Conservation (phyloP, 257 asterid species). For the Penstemon davidsonii region DNA sequence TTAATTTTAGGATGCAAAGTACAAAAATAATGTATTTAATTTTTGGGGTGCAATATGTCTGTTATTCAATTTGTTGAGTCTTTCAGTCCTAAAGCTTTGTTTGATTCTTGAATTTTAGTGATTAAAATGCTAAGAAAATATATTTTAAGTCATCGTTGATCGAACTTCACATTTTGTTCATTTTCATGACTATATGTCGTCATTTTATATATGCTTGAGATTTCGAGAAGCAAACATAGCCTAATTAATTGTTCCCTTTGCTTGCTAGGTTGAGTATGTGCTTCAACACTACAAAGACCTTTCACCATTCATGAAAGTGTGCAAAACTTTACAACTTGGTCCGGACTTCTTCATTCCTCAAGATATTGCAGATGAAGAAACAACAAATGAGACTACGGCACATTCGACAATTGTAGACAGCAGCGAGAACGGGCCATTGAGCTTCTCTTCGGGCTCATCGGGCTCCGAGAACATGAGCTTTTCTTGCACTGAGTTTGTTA, state of each 20-base stretch:
- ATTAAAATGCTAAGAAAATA: too few relatives aligned
- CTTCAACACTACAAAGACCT: conserved; percentile 66
- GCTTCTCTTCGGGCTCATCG: conserved; percentile 56
- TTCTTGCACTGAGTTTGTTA: conserved; percentile 64
- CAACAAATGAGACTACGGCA: conserved; percentile 60
- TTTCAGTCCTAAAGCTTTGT: too few relatives aligned
- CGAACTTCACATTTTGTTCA: too few relatives aligned
- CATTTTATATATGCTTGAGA: too few relatives aligned
- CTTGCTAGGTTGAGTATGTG: conserved; percentile 72
- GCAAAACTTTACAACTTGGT: conserved; percentile 75
- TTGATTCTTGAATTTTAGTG: too few relatives aligned
- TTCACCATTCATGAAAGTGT: conserved; percentile 72
- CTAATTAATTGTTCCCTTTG: not conserved
- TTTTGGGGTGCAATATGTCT: too few relatives aligned
- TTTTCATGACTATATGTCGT: too few relatives aligned
- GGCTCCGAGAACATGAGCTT: conserved; percentile 82
- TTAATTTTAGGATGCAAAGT: too few relatives aligned
- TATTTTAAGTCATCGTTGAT: too few relatives aligned
- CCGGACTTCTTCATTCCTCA: conserved; percentile 93
- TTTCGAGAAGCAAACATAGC: too few relatives aligned
- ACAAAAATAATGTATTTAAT: too few relatives aligned
- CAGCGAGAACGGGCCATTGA: conserved; percentile 41
- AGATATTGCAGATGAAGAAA: conserved; percentile 68
- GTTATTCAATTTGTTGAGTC: too few relatives aligned
- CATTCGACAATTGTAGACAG: conserved; percentile 70